A percentile compares a stretch with the other conserved stretches of the same genome.
Evolutionary conservation across 495 filamentous ascomycete genomes (phyloP).

Genomic region (Penicillium paxilli): DNA sequence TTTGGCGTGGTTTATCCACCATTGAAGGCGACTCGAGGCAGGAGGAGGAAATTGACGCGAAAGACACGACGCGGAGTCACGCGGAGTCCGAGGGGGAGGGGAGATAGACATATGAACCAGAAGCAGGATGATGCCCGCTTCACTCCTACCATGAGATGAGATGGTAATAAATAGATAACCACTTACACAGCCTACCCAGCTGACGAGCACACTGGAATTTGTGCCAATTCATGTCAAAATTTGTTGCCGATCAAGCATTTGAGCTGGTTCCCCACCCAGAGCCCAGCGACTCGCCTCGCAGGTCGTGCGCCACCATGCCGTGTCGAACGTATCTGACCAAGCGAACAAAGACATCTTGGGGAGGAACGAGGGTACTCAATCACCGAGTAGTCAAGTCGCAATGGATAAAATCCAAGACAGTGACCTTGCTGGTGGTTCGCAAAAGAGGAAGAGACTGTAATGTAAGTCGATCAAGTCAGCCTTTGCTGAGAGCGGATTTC

Average conservation of each 20-base stretch:
- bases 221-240: background rate
- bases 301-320: conserved; percentile 3
- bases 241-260: conserved; percentile 2
- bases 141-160: no score
- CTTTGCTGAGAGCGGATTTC: conserved; percentile 4
- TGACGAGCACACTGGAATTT: background rate
- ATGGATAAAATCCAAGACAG: background rate
- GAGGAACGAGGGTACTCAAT: background rate
- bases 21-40: background rate
- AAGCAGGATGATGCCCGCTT: no score
- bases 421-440: conserved; percentile 9
- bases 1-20: background rate
- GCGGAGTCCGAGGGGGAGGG: no score
- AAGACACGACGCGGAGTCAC: background rate
- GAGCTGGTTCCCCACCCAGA: background rate
- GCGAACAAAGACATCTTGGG: background rate
- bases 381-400: background rate
- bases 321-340: conserved; percentile 2
- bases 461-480: background rate
- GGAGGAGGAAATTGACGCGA: background rate
- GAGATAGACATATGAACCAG: no score
- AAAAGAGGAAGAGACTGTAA: background rate
- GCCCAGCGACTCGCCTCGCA: background rate
- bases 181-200: background rate
- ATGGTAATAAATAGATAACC: background rate